These are phyloP conservation scores for Stephania cephalantha DNA, from an alignment of 164 flowering plant genomes.

Conservation along the genomic window DNA sequence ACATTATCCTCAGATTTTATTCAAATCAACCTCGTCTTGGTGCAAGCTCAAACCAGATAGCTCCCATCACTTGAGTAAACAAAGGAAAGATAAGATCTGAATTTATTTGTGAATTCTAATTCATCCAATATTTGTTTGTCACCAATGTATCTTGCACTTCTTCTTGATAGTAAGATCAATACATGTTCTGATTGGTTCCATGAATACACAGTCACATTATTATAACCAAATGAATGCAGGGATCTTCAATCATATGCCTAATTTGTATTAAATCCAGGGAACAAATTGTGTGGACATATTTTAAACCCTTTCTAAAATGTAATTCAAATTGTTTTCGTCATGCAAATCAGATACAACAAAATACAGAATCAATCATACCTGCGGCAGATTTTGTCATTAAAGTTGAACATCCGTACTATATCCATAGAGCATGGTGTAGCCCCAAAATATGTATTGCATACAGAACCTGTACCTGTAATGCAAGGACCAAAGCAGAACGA, in stretches of 20 bases:
- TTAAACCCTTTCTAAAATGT: background rate
- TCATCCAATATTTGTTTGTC: no score
- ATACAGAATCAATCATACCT: conserved; percentile 36
- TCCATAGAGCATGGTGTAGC: conserved; percentile 55
- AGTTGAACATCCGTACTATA: conserved; percentile 72
- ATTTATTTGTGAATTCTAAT: no score
- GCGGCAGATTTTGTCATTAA: conserved; percentile 52
- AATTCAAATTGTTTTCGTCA: background rate
- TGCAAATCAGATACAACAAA: background rate
- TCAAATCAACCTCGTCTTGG: no score
- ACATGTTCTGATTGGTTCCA: no score
- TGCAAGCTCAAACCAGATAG: no score
- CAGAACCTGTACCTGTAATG: conserved; percentile 53
- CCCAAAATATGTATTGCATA: conserved; percentile 64
- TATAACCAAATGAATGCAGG: background rate
- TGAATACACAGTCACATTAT: no score
- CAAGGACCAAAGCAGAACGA: background rate
- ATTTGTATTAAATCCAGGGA: background rate
- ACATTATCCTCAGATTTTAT: no score
- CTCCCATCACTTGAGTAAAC: no score
- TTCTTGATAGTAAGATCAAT: no score
- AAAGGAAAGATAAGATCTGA: no score
- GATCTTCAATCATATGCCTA: background rate
- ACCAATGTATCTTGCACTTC: no score
- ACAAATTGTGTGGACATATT: background rate